Conservation (phyloP, 495 filamentous ascomycete species). For the Pyrenula massariospora region DNA sequence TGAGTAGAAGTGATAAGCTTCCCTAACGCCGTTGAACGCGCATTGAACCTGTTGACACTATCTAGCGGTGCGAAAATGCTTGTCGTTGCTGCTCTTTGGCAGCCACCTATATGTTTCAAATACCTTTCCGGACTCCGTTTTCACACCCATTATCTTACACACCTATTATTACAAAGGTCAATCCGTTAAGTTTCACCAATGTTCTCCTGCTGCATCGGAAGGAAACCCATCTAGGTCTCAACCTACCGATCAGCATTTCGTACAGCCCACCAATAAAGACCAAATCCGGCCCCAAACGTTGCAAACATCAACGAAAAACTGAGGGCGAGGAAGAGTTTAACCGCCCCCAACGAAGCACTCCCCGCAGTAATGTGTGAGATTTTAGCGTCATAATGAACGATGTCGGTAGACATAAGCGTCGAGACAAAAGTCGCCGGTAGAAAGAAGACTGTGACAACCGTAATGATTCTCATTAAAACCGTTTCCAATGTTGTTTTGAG, state of each 20-base stretch:
- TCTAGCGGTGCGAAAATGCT: no score
- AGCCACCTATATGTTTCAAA: no score
- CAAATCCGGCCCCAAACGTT: conserved; percentile 2
- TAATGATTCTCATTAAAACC: conserved; percentile 27
- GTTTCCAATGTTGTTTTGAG: conserved; percentile 12
- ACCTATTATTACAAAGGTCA: neutral
- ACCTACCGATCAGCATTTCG: neutral
- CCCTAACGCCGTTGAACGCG: no score
- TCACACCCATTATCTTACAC: no score
- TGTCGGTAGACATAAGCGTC: conserved; percentile 20
- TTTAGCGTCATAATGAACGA: conserved; percentile 9
- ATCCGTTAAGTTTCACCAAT: neutral
- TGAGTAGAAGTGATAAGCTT: no score
- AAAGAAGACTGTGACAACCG: conserved; percentile 28
- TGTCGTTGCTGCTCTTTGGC: no score
- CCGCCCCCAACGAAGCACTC: conserved; percentile 4
- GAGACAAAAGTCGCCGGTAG: conserved; percentile 32
- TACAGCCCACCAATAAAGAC: neutral
- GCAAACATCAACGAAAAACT: conserved; percentile 3
- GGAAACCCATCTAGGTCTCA: neutral
- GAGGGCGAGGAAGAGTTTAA: conserved; percentile 11
- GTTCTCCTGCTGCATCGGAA: neutral
- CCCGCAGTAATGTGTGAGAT: conserved; percentile 1
- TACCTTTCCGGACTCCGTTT: no score
- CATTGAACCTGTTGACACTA: no score